These are phyloP conservation scores for Suillus fuscotomentosus DNA, from an alignment of 768 basidiomycete species.

Conservation along the genomic window DNA sequence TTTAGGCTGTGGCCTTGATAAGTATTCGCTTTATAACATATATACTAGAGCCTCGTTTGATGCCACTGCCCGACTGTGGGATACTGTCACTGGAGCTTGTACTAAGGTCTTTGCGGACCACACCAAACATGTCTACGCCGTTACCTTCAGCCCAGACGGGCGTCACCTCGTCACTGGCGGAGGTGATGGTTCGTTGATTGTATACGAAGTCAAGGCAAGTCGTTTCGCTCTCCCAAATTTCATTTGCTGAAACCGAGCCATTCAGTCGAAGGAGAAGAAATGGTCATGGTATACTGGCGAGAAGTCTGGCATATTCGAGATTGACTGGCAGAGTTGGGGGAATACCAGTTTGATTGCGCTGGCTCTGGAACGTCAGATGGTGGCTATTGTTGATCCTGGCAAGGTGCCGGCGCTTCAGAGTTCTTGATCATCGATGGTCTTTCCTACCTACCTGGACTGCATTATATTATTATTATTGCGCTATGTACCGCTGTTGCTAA, in stretches of 20 bases:
- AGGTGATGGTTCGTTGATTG: conserved; percentile 72
- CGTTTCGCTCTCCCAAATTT: not conserved
- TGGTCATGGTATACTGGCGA: conserved; percentile 70
- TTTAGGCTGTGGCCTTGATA: conserved; percentile 2
- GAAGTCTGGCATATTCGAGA: conserved; percentile 70
- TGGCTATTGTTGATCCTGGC: conserved; percentile 64
- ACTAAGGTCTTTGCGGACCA: conserved; percentile 71
- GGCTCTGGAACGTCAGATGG: conserved; percentile 63
- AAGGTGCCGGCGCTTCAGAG: conserved; percentile 37
- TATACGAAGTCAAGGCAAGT: conserved; percentile 69
- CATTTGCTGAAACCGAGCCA: conserved; percentile 17
- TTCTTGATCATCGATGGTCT: not conserved
- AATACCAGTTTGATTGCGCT: conserved; percentile 62
- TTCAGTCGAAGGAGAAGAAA: conserved; percentile 41
- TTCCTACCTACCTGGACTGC: not conserved
- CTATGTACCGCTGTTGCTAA: conserved; percentile 3
- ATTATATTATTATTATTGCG: conserved; percentile 7
- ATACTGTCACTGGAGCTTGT: conserved; percentile 74
- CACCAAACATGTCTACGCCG: conserved; percentile 65
- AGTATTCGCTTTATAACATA: not conserved
- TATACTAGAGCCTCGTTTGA: conserved; percentile 73
- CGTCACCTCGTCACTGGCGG: conserved; percentile 72
- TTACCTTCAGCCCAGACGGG: conserved; percentile 76
- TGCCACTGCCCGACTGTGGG: conserved; percentile 78
- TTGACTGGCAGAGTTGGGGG: conserved; percentile 66